These are phyloP conservation scores for Prinsepia uniflora DNA, from an alignment of 306 rosid genomes.

Conservation along the genomic window DNA sequence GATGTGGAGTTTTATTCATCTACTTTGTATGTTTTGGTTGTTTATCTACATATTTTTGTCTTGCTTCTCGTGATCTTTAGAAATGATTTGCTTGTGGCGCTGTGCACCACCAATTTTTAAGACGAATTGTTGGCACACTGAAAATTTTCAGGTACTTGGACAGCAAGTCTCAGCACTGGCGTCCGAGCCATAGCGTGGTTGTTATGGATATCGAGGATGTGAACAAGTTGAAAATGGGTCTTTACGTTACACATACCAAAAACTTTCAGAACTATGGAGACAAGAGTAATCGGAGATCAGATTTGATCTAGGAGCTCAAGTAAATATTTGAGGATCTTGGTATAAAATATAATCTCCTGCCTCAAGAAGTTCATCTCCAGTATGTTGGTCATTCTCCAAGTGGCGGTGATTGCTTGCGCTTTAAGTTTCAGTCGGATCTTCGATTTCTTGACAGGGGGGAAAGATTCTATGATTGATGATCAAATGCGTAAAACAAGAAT, in stretches of 20 bases:
- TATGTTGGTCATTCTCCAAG: conserved; percentile 28
- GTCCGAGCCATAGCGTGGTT: conserved; percentile 44
- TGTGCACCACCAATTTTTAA: background rate
- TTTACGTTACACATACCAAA: conserved; percentile 61
- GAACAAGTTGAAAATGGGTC: conserved; percentile 61
- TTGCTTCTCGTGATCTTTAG: background rate
- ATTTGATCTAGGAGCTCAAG: conserved; percentile 73
- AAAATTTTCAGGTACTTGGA: conserved; percentile 61
- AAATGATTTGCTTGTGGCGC: background rate
- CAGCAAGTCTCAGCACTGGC: conserved; percentile 75
- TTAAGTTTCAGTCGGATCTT: background rate
- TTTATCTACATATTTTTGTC: background rate
- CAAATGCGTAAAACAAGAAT: background rate
- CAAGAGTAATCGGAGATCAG: conserved; percentile 61
- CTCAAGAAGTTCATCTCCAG: conserved; percentile 64
- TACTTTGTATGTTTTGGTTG: background rate
- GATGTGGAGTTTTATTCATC: background rate
- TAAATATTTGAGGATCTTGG: conserved; percentile 62
- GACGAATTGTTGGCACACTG: background rate
- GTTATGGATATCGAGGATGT: conserved; percentile 68
- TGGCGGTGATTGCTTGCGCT: conserved; percentile 20
- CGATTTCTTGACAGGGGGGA: background rate
- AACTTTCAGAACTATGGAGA: conserved; percentile 74
- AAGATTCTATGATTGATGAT: background rate
- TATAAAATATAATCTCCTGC: conserved; percentile 61